A percentile compares a stretch with the other conserved stretches of the same genome.
Conservation (phyloP, 164 flowering plant genomes). For the Brasenia schreberi region DNA sequence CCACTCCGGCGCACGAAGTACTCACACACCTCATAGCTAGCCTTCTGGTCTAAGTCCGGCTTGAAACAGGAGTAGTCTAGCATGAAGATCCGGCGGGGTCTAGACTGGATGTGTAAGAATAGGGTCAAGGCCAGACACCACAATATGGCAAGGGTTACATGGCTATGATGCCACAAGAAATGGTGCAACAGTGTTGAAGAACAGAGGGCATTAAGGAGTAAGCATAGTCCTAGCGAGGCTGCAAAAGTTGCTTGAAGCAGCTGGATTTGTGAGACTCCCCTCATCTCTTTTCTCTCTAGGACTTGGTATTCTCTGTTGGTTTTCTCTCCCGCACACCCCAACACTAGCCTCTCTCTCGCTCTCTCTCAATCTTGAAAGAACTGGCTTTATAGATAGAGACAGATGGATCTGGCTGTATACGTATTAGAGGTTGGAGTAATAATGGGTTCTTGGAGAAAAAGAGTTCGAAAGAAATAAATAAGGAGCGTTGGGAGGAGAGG, state of each 20-base stretch:
- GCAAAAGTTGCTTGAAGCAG: neutral
- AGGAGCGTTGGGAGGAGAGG: neutral
- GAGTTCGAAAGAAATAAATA: neutral
- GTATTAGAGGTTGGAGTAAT: neutral
- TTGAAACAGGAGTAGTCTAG: slow-evolving; percentile 39
- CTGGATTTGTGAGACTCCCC: neutral
- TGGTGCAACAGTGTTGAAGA: neutral
- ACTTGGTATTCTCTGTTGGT: too few species aligned
- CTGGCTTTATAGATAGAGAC: neutral
- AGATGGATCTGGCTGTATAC: neutral
- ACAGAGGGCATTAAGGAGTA: neutral
- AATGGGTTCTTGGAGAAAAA: neutral
- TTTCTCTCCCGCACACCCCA: too few species aligned
- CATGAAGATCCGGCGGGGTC: slow-evolving; percentile 21
- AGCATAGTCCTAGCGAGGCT: neutral
- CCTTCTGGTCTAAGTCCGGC: slow-evolving; percentile 28
- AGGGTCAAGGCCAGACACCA: neutral
- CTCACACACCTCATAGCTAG: slow-evolving; percentile 17
- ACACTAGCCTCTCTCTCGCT: too few species aligned
- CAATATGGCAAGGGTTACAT: neutral
- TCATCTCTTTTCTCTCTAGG: neutral
- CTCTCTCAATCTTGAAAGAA: neutral
- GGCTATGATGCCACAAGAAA: neutral
- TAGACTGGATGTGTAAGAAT: slow-evolving; percentile 10
- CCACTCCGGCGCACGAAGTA: slow-evolving; percentile 18